Base-by-base conservation (phyloP, 345 rosid genomes). In the Chamaenerion angustifolium region DNA sequence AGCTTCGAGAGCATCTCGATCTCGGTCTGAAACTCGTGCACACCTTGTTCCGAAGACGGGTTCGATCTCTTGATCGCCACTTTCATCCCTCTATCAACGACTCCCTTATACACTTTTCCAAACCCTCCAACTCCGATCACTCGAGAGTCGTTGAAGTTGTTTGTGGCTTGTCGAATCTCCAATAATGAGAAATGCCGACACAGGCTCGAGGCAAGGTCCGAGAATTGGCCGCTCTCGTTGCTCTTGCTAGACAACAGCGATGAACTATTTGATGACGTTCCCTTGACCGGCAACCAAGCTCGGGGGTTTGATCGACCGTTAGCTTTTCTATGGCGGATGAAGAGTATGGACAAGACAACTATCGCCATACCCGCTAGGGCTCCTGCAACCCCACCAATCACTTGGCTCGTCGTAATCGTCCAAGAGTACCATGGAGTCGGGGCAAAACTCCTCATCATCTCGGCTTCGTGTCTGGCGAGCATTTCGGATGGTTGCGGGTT, bases 121-220 rank as follows among this genome's bases (percentile, higher is more conserved):
- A 79, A 79, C 12, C 86, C 86, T 46, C 90, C 90, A 48, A 82
- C 77, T 9, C 83, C 86, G 12, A 76, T 75, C 17, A 74, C 75
- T 16, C 47, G 48, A 4, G 74, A 70, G 50, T 79, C 79, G 12
- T 70, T 55, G 13, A 82, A 79, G 68, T 72, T 68, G 45, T 70
- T 61, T 15, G 83, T 75, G 2, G 71, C 79, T 0, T 56, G 54
- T 55, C 51, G 71, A 5, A 79, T 76, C 71, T 79, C 83, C 0
- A 52, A 40, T 6, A 79, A 50, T 4, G 79, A 60, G 59, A 82
- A 82, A 56, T 74, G 79, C 43, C 78, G 64, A 46, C 83, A 86
- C 40, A 86, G 67, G 31, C 94, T 84, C 1, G 66, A 82, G 31
- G 76, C 72, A 37, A 81, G 53, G 4, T 63, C 49, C 0, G 84